Base-by-base conservation (phyloP, 1,284 basidiomycete species). In the Ceratobasidium sp. region DNA sequence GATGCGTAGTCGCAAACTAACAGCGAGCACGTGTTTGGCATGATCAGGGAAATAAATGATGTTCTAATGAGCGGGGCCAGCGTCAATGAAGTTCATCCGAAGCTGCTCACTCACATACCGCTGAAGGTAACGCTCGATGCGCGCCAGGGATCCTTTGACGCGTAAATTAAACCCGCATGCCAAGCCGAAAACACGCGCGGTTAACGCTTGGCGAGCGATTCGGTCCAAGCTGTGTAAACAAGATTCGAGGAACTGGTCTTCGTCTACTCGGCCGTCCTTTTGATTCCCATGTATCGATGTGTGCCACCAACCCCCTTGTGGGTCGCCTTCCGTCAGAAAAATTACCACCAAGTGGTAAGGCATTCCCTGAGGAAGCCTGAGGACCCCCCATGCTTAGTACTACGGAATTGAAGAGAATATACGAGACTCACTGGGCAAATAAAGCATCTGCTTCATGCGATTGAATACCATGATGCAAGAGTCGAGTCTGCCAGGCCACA, bases 281-380 rank as follows among this genome's bases (percentile, higher is more conserved):
- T 58, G 55, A 27, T 35, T 38, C n/a, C 54, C 34, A 40, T 56
- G 38, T 8, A 25, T n/a, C 22, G 55, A 58, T 2, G 55, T 58
- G n/a, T 58, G 55, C 55, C 55, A 58, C 55, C 55, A 58, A 15
- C 55, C 55, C 2, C 55, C 55, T 3, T 29, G 55, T 15, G 55
- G 55, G 20, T 58, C 55, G 13, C 55, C 38, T 29, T 58, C 55
- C 13, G 55, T 58, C 22, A 58, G 2, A 15, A 58, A 58, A 25
- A 58, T 31, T 15, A 58, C 55, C 15, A 40, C 55, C 20, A 58
- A n/a, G 38, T 58, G 55, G 17, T 43, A 58, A 43, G 55, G 55
- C 22, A 13, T 43, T 22, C 22, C 55, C 43, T 10, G 10, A 17
- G 29, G 32, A 7, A 34, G 20, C 29, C 2, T 3, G 52, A 32